phyloP scores from a whole-genome alignment of 495 filamentous ascomycete genomes.

The Annulohypoxylon maeteangense region DNA sequence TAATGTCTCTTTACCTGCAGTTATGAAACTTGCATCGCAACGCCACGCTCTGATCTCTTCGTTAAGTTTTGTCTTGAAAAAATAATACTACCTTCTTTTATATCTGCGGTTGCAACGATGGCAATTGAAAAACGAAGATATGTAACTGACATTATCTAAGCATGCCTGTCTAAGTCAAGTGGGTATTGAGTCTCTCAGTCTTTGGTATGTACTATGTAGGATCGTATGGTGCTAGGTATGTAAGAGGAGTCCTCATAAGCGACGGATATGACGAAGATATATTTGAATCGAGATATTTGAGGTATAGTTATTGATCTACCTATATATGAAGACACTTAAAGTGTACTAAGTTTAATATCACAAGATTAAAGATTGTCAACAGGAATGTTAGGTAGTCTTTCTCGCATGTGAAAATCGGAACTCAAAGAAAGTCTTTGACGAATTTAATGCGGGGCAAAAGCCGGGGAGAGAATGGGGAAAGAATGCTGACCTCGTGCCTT shows the following conservation, averaged over 20 bases:
- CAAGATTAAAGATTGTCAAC: slow-evolving; percentile 10
- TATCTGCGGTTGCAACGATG: neutral
- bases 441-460: slow-evolving; percentile 37
- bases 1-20: slow-evolving; percentile 22
- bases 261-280: neutral
- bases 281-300: neutral
- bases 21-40: slow-evolving; percentile 31
- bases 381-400: too few species aligned
- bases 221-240: neutral
- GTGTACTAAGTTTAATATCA: neutral
- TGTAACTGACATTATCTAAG: slow-evolving; percentile 9
- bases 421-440: slow-evolving; percentile 12
- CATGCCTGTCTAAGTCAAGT: neutral
- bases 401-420: slow-evolving; percentile 36
- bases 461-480: slow-evolving; percentile 30
- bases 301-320: too few species aligned
- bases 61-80: slow-evolving; percentile 21
- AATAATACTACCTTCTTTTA: slow-evolving; percentile 7
- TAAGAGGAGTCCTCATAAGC: neutral
- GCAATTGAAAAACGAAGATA: neutral
- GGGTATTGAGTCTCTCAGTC: neutral
- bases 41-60: slow-evolving; percentile 11
- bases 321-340: too few species aligned
- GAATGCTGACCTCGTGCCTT: slow-evolving; percentile 35
- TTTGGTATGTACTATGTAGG: neutral